These are phyloP conservation scores for Malus sieversii DNA, from an alignment of 306 rosid genomes.

Conservation along the genomic window DNA sequence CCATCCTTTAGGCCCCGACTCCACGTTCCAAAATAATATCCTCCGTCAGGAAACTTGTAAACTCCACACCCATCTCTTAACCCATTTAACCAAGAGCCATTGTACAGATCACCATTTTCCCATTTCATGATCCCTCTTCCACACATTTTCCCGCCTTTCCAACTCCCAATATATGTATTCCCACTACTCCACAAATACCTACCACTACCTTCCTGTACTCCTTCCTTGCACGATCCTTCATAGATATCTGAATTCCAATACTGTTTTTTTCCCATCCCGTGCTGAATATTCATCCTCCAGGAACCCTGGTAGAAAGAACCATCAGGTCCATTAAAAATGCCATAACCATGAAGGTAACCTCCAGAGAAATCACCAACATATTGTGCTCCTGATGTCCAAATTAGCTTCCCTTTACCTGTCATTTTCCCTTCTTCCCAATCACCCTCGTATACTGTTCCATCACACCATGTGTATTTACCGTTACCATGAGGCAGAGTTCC, in stretches of 20 bases:
- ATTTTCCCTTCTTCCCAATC: constrained; percentile 83
- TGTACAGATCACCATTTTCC: constrained; percentile 67
- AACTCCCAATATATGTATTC: constrained; percentile 59
- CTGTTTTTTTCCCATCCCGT: constrained; percentile 67
- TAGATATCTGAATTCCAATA: constrained; percentile 61
- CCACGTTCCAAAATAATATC: constrained; percentile 82
- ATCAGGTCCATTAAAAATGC: constrained; percentile 38
- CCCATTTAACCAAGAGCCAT: constrained; percentile 78
- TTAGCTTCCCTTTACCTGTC: constrained; percentile 65
- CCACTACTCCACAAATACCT: constrained; percentile 70
- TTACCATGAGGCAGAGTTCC: constrained; percentile 64
- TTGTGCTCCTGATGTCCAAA: constrained; percentile 65
- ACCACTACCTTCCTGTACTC: constrained; percentile 76
- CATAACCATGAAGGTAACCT: constrained; percentile 71
- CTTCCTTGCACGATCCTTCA: constrained; percentile 95
- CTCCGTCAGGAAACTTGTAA: constrained; percentile 68
- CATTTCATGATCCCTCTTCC: constrained; percentile 95
- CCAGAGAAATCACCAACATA: constrained; percentile 93
- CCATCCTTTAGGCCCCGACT: constrained; percentile 85
- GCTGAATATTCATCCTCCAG: constrained; percentile 85
- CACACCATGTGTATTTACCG: constrained; percentile 78
- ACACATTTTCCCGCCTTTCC: constrained; percentile 72
- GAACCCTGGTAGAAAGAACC: constrained; percentile 60
- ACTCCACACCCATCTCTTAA: constrained; percentile 75
- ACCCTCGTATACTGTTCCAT: constrained; percentile 73